Evolutionary conservation across 1,139 yeast genomes (phyloP).

Genomic region (Kluyveromyces sp.): DNA sequence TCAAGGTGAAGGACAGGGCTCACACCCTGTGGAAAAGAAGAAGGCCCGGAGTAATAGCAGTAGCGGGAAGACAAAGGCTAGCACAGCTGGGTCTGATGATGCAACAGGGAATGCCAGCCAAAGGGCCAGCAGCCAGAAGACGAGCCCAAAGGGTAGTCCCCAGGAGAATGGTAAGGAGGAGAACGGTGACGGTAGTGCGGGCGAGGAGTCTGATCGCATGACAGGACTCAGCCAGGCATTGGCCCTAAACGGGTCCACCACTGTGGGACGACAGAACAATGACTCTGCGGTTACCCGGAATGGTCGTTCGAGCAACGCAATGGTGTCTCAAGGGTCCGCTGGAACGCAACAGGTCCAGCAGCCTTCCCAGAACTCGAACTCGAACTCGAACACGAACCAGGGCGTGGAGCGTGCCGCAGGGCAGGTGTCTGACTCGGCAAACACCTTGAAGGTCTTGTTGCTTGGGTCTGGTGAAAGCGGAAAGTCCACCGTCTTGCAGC

Average conservation of each 20-base stretch:
- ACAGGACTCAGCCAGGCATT: constrained; percentile 3
- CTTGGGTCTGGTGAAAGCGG: constrained; percentile 80
- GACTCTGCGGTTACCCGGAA: no score
- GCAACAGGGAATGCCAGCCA: background rate
- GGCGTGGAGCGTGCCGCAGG: background rate
- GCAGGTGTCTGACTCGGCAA: constrained; percentile 2
- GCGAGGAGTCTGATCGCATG: background rate
- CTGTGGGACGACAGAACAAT: no score
- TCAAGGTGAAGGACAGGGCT: no score
- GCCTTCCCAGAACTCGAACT: no score
- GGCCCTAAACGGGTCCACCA: background rate
- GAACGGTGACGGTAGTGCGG: background rate
- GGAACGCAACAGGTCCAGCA: background rate
- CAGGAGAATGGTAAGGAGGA: background rate
- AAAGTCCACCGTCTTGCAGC: constrained; percentile 68
- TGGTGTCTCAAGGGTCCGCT: background rate
- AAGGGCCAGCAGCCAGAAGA: background rate
- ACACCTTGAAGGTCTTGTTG: constrained; percentile 53
- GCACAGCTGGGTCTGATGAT: background rate
- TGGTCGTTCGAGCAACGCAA: no score
- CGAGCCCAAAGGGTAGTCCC: background rate
- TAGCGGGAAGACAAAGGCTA: background rate
- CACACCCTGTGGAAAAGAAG: background rate
- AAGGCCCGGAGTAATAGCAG: background rate
- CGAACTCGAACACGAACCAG: background rate